Conservation (phyloP, 805 yeast genomes). For the Saturnispora hagleri region DNA sequence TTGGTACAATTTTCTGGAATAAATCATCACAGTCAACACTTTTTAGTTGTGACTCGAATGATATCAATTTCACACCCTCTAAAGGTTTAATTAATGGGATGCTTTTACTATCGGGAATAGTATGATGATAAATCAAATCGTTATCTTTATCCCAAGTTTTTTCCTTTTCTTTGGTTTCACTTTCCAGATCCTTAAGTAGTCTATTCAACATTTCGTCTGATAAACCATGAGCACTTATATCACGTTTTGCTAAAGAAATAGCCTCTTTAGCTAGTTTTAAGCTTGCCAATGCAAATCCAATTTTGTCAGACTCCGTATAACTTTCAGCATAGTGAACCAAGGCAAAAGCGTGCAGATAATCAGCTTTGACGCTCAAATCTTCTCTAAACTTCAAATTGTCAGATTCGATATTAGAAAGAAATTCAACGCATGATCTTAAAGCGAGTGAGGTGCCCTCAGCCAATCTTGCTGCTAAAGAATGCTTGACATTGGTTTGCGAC, state of each 20-base stretch:
- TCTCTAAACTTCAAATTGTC: constrained; percentile 39
- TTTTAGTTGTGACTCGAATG: constrained; percentile 42
- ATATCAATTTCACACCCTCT: constrained; percentile 56
- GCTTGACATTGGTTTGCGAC: constrained; percentile 36
- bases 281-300: constrained; percentile 72
- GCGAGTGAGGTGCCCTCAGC: constrained; percentile 51
- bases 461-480: constrained; percentile 66
- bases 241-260: neutral
- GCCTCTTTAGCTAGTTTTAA: constrained; percentile 30
- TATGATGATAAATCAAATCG: constrained; percentile 80
- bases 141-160: constrained; percentile 62
- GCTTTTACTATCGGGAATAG: constrained; percentile 51
- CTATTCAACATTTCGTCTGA: neutral
- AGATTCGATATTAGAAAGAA: constrained; percentile 29
- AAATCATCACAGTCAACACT: constrained; percentile 44
- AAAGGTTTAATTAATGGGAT: constrained; percentile 59
- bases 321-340: constrained; percentile 49
- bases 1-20: constrained; percentile 74
- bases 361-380: constrained; percentile 40
- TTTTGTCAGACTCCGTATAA: constrained; percentile 46
- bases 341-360: constrained; percentile 51
- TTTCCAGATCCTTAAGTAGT: constrained; percentile 3
- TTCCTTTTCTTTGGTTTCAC: constrained; percentile 21
- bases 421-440: constrained; percentile 44
- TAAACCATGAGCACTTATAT: neutral